Evolutionary conservation across 192 early-diverging fungal genomes (phyloP), one percentile per base, ranked within the genome.

Genomic region (Backusella westeae): DNA sequence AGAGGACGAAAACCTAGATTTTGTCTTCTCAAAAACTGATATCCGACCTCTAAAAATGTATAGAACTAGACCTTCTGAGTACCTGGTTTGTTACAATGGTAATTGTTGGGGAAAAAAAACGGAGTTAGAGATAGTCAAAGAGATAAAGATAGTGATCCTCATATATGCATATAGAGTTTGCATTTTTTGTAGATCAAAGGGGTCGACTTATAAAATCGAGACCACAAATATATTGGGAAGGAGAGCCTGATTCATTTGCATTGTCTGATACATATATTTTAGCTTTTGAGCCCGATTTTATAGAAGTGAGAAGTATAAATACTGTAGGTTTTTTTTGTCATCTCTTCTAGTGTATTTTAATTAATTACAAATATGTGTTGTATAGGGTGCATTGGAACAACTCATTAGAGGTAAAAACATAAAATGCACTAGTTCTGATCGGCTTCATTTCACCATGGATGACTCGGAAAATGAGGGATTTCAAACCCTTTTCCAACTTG

Each of bases 61-160:
- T 83, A 87, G 94, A 21, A 86, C 95, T 46, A 85, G 86, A 17
- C 86, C 90, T 56, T 91, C 93, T 1, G 90, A 95, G 81, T 96
- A 95, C 78, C 75, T 98, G 21, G 87, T 98, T n/a, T 97, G 96
- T 82, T 98, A 98, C 81, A 91, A 96, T 84, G 90, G 93, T 94
- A 63, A 69, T 68, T 36, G 17, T 9, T n/a, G 1, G 34, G 1
- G 29, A n/a, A 49, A 17, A 68, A 69, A 26, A n/a, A 6, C 1
- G 14, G 44, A 68, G 38, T 9, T 39, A 29, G 65, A 34, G 9
- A 17, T 15, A 12, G 10, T 39, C 0, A 39, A 39, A 10, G 10
- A 39, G 69, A 9, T 32, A 32, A 32, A 32, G 1, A 3, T 32
- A 32, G 2, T 63, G 21, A 8, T 34, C 19, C 3, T 35, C 15